Conservation (phyloP, 176 grass and related monocot genomes). For the Zea mays region DNA sequence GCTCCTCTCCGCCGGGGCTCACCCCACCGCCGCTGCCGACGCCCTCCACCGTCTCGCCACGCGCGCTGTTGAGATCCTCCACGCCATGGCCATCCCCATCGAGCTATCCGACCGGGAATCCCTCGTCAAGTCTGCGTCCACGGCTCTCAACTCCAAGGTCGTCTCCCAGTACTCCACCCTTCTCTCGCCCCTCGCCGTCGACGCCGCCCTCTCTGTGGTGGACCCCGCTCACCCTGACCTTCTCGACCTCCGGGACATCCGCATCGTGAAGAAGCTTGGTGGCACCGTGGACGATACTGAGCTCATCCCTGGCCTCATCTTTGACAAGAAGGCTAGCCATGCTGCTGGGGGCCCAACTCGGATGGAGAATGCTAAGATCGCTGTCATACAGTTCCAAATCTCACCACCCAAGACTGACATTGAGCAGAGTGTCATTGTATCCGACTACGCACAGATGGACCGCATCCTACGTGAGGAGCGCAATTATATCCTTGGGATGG, state of each 20-base stretch:
- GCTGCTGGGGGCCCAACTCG: constrained; percentile 61
- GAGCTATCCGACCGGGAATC: constrained; percentile 71
- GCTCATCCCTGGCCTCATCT: constrained; percentile 73
- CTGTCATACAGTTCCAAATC: constrained; percentile 92
- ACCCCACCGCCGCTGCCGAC: constrained; percentile 74
- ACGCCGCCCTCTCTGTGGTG: constrained; percentile 69
- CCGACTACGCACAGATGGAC: constrained; percentile 91
- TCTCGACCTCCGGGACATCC: constrained; percentile 78
- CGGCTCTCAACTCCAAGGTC: constrained; percentile 84
- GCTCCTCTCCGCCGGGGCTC: constrained; percentile 59
- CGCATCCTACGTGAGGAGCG: constrained; percentile 87
- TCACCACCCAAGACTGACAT: constrained; percentile 95
- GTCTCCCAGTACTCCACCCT: constrained; percentile 87
- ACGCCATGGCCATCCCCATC: constrained; percentile 67
- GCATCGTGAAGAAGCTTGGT: constrained; percentile 75
- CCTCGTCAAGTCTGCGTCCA: constrained; percentile 87
- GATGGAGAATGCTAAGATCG: constrained; percentile 91
- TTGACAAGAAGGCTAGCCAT: constrained; percentile 90
- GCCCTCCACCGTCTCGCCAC: constrained; percentile 65
- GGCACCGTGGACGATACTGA: constrained; percentile 86
- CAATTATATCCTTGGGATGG: constrained; percentile 89
- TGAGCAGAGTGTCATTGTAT: constrained; percentile 92
- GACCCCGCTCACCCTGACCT: constrained; percentile 78
- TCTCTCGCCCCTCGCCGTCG: constrained; percentile 74
- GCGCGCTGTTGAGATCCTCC: constrained; percentile 67